phyloP scores from a whole-genome alignment of 306 rosid genomes.

The Quercus suber region DNA sequence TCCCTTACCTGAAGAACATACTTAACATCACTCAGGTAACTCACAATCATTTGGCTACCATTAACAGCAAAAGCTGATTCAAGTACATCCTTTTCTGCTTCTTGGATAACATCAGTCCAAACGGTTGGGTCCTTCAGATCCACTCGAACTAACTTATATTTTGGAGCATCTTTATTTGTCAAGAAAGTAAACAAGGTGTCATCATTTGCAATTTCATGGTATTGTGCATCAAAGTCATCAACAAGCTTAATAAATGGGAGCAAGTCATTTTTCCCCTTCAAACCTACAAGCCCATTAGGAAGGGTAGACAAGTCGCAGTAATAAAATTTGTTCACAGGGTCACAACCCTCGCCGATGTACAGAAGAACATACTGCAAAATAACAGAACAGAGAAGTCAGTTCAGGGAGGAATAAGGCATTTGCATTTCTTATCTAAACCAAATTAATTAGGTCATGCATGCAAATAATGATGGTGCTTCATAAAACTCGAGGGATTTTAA shows the following conservation, averaged over 20 bases:
- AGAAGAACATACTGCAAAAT: constrained; percentile 64
- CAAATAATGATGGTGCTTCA: background rate
- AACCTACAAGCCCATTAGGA: constrained; percentile 67
- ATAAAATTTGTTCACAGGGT: constrained; percentile 86
- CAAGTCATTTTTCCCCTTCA: constrained; percentile 50
- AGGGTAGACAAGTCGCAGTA: constrained; percentile 72
- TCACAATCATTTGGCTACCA: constrained; percentile 69
- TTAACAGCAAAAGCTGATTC: constrained; percentile 75
- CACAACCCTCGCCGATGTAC: constrained; percentile 67
- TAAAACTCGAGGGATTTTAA: background rate
- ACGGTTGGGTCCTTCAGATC: constrained; percentile 73
- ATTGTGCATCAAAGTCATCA: constrained; percentile 72
- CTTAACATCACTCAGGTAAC: constrained; percentile 92
- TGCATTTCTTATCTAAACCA: background rate
- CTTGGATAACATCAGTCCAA: constrained; percentile 75
- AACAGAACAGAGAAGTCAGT: constrained; percentile 20
- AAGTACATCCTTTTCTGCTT: constrained; percentile 79
- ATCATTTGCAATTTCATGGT: constrained; percentile 71
- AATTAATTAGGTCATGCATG: background rate
- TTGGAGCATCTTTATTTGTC: constrained; percentile 94
- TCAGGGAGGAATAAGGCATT: background rate
- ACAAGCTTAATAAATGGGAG: constrained; percentile 74
- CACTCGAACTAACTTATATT: constrained; percentile 73
- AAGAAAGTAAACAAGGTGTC: constrained; percentile 67
- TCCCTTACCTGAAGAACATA: constrained; percentile 80